Evolutionary conservation across 495 filamentous ascomycete genomes (phyloP).

Genomic region (Aspergillus ellipticus): DNA sequence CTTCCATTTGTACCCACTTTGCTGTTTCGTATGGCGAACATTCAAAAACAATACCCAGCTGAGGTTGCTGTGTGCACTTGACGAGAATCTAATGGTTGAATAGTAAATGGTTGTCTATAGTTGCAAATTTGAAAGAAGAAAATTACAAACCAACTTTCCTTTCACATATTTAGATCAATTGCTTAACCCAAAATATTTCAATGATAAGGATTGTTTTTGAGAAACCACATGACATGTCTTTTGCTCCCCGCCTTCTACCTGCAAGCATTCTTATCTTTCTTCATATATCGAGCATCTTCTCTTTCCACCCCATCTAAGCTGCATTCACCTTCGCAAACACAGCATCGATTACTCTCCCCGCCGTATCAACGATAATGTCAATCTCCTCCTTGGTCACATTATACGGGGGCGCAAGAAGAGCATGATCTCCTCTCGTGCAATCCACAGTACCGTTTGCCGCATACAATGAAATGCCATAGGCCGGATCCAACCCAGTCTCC

Average conservation of each 20-base stretch:
- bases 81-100: background rate
- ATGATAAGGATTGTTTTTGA: too few relatives aligned
- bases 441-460: constrained; percentile 65
- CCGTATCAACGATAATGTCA: constrained; percentile 51
- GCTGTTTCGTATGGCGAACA: background rate
- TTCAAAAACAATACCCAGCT: background rate
- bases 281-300: too few relatives aligned
- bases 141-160: background rate
- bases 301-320: background rate
- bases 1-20: background rate
- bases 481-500: constrained; percentile 44
- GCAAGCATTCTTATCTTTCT: too few relatives aligned
- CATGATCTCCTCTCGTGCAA: constrained; percentile 67
- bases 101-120: background rate
- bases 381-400: constrained; percentile 61
- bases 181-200: too few relatives aligned
- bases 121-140: background rate
- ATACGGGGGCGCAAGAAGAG: constrained; percentile 73
- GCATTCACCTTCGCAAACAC: constrained; percentile 27
- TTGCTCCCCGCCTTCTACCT: too few relatives aligned
- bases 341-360: constrained; percentile 31
- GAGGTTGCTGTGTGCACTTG: background rate
- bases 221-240: too few relatives aligned
- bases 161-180: too few relatives aligned
- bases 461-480: constrained; percentile 65